A percentile compares a stretch with the other conserved stretches of the same genome.
These are phyloP conservation scores for Volvariella volvacea DNA, from an alignment of 1,284 basidiomycete species.

Conservation along the genomic window DNA sequence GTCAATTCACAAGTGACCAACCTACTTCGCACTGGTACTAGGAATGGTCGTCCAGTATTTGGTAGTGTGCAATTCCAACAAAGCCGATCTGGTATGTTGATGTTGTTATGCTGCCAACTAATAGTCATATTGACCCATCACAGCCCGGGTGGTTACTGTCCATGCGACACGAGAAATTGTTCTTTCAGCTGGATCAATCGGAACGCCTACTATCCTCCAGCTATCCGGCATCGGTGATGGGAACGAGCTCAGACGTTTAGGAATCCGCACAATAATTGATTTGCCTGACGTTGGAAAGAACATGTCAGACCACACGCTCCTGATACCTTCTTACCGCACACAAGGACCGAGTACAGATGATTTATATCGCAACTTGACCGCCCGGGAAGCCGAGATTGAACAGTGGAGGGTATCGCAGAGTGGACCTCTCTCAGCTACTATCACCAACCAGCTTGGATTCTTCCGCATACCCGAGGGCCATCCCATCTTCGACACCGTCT, in stretches of 20 bases:
- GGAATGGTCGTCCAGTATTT: too few species aligned
- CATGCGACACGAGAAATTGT: conserved; percentile 23
- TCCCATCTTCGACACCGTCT: too few species aligned
- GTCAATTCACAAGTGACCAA: conserved; percentile 19
- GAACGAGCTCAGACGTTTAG: conserved; percentile 13
- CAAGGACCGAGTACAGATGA: conserved; percentile 10
- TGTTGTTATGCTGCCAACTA: too few species aligned
- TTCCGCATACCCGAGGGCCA: background rate
- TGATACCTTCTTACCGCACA: conserved; percentile 23
- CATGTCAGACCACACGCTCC: conserved; percentile 29
- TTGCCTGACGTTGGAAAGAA: conserved; percentile 38
- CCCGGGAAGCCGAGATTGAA: background rate
- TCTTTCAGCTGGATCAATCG: conserved; percentile 34
- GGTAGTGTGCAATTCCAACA: too few species aligned
- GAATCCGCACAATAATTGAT: conserved; percentile 21
- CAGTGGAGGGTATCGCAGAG: background rate
- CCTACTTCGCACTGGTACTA: background rate
- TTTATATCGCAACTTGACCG: conserved; percentile 11
- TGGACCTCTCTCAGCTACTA: background rate
- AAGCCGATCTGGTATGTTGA: too few species aligned
- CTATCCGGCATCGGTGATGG: conserved; percentile 39
- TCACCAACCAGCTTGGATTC: conserved; percentile 12
- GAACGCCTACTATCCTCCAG: conserved; percentile 36
- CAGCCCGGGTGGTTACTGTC: too few species aligned
- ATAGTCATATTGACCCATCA: too few species aligned